phyloP scores from a whole-genome alignment of 2,329 filamentous ascomycete species.

The Aspergillus piperis region DNA sequence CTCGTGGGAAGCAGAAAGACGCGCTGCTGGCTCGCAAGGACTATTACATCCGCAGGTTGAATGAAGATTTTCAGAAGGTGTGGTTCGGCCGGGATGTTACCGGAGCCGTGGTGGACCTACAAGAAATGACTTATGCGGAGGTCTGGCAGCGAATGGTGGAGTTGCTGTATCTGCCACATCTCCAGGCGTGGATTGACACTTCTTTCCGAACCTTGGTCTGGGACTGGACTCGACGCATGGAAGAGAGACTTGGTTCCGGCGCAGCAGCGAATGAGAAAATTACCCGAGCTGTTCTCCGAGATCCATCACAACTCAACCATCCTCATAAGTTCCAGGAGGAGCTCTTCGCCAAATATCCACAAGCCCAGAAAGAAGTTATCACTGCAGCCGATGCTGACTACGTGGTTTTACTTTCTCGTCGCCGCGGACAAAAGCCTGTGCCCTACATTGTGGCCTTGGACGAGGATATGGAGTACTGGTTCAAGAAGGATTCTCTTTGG shows the following conservation, averaged over 20 bases:
- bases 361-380: neutral
- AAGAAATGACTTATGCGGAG: constrained; percentile 4
- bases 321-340: neutral
- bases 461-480: constrained; percentile 1
- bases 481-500: constrained; percentile 11
- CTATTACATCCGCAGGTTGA: constrained; percentile 1
- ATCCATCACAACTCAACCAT: neutral
- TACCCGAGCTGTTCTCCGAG: neutral
- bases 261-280: neutral
- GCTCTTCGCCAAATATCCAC: neutral
- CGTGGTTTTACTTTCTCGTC: neutral
- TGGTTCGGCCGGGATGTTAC: constrained; percentile 1
- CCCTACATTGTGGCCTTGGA: constrained; percentile 2
- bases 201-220: neutral
- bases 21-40: neutral
- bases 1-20: neutral
- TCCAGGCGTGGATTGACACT: neutral
- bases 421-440: neutral
- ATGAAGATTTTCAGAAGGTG: neutral
- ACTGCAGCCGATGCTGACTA: neutral
- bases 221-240: neutral
- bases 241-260: neutral
- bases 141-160: neutral
- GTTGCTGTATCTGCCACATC: neutral
- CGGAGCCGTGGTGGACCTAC: neutral